phyloP scores from a whole-genome alignment of 169 alveolate species.

The Nephromyces sp. region DNA sequence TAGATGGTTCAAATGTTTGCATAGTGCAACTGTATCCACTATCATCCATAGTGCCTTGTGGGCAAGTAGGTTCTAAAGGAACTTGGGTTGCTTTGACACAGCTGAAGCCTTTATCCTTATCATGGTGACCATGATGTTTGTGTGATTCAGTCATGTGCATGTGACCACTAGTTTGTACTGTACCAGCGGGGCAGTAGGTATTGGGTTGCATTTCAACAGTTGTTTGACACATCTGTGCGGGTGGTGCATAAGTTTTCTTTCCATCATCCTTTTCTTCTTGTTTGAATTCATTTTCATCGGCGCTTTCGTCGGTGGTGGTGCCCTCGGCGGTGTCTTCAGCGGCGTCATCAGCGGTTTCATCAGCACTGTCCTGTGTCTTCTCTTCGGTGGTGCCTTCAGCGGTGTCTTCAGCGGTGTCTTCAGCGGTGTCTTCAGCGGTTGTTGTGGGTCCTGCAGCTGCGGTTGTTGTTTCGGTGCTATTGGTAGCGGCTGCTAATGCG shows the following conservation, averaged over 20 bases:
- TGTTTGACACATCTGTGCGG: neutral
- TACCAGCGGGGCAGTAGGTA: neutral
- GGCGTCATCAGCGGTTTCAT: too few relatives aligned
- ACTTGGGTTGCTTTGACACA: neutral
- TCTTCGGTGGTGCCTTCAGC: neutral
- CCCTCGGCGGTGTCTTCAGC: neutral
- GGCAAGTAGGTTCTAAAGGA: neutral
- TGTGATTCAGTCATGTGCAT: too few relatives aligned
- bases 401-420: too few relatives aligned
- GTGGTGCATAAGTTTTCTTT: neutral
- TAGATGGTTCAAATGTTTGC: neutral
- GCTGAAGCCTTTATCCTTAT: neutral
- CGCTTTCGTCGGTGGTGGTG: too few relatives aligned
- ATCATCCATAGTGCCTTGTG: neutral
- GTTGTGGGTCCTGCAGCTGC: too few relatives aligned
- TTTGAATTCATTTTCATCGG: too few relatives aligned
- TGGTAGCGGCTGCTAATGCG: too few relatives aligned
- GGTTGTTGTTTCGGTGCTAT: too few relatives aligned
- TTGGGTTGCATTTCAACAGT: neutral
- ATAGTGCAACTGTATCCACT: neutral
- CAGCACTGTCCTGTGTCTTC: too few relatives aligned
- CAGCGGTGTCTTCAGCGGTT: too few relatives aligned
- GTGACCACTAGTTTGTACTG: neutral
- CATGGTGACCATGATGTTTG: neutral
- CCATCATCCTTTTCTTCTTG: neutral